Evolutionary conservation across 345 rosid species (phyloP).

Genomic region (Rhodamnia argentea): DNA sequence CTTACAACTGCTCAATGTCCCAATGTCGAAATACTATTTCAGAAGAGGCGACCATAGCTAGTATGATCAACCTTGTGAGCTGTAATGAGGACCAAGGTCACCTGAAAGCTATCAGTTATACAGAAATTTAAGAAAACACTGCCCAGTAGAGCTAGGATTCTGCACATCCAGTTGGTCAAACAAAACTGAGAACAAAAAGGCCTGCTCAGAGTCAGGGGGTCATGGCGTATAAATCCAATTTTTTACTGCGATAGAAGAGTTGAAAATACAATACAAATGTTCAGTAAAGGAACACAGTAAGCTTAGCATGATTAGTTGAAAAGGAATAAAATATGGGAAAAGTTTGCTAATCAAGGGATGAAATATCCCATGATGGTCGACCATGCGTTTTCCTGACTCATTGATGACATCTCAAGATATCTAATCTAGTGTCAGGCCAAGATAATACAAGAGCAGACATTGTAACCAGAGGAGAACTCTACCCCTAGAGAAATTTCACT

Average conservation of each 20-base stretch:
- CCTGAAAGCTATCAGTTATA: not conserved
- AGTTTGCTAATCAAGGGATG: not conserved
- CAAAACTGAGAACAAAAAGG: not conserved
- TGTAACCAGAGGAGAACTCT: not conserved
- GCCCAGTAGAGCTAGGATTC: not conserved
- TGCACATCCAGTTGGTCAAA: not conserved
- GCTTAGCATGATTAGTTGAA: not conserved
- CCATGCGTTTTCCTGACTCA: not conserved
- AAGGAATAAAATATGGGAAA: not conserved
- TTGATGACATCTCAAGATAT: not conserved
- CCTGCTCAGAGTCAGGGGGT: not conserved
- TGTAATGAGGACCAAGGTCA: not conserved
- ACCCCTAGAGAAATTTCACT: not conserved
- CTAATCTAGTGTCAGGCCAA: not conserved
- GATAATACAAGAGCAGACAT: not conserved
- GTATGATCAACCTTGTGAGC: not conserved
- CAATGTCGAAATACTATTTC: not conserved
- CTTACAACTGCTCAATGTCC: not conserved
- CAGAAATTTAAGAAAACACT: not conserved
- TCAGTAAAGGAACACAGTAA: not conserved
- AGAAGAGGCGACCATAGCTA: not conserved
- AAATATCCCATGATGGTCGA: not conserved
- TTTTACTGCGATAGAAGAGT: not conserved
- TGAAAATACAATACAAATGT: not conserved
- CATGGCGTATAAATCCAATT: not conserved